Base-by-base conservation (phyloP, 148 eudicot species). In the Limonium bicolor region DNA sequence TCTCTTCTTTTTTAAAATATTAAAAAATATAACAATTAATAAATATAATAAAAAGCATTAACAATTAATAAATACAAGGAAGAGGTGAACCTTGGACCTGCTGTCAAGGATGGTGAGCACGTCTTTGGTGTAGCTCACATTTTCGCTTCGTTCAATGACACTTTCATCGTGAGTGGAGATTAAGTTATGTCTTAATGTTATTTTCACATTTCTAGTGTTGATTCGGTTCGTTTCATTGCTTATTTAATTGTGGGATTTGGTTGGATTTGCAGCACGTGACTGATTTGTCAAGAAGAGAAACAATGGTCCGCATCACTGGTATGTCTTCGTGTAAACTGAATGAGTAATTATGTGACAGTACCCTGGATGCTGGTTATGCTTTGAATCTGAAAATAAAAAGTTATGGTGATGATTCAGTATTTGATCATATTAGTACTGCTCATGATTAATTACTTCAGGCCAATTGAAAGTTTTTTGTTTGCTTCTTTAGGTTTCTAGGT, bases 221-320 rank as follows among this genome's bases (percentile, higher is more conserved):
- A 2, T 11, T 15, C 10, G 10, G 5, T 20, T 23, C 25, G 21
- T 41, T 38, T 9, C 15, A 21, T 46, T 60, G 23, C 6, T 10
- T 21, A 8, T 19, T 18, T 12, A 20, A 17, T 27, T 26, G n/a
- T n/a, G 27, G 51, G 24, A 40, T 7, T 19, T 21, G 2, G 46
- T 28, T 28, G 2, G 3, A 41, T 16, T 2, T 79, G 52, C 78
- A 84, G 88, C 94, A 84, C 57, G 82, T 84, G 19, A 84, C 94
- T 41, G 94, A 79, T 73, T 59, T 84, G 61, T 84, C 94, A 27
- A 88, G 94, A 21, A 72, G 88, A 60, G 94, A 84, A 68, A 84
- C 94, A 14, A 59, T 84, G 65, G 94, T 84, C 50, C 81, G 94
- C 41, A 73, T 84, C 39, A 83, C 94, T 28, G 94, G 94, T 83